These are phyloP conservation scores for Oryza brachyantha DNA, from an alignment of 176 grass and related monocot species.

Conservation along the genomic window DNA sequence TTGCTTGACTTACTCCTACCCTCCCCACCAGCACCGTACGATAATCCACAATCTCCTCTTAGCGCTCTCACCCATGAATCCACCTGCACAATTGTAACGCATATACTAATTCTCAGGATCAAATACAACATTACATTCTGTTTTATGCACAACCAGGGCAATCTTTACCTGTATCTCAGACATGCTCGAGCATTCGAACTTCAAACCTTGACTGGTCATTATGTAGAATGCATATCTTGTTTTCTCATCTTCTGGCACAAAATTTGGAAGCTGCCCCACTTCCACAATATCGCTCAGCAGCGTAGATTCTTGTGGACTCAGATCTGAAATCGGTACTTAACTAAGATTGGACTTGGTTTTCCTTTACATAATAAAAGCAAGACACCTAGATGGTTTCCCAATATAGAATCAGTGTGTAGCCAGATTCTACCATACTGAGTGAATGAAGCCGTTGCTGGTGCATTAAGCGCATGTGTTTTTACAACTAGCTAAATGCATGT, in stretches of 20 bases:
- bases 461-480: neutral
- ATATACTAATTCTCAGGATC: neutral
- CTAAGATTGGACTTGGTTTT: neutral
- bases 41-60: conserved; percentile 41
- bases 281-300: conserved; percentile 63
- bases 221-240: conserved; percentile 76
- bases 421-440: neutral
- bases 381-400: neutral
- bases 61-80: conserved; percentile 76
- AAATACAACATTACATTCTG: neutral
- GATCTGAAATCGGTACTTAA: conserved; percentile 46
- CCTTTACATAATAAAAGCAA: neutral
- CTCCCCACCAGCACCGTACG: neutral
- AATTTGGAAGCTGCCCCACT: conserved; percentile 53
- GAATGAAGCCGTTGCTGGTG: neutral
- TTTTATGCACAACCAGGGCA: neutral
- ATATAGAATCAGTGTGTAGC: neutral
- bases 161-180: conserved; percentile 67
- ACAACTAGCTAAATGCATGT: too few species aligned
- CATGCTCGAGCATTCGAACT: conserved; percentile 77
- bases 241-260: conserved; percentile 63
- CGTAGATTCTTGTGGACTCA: conserved; percentile 85
- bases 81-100: conserved; percentile 32
- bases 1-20: neutral
- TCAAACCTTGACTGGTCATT: conserved; percentile 65